Conservation (phyloP, 345 rosid genomes). For the Hypericum androsaemum region DNA sequence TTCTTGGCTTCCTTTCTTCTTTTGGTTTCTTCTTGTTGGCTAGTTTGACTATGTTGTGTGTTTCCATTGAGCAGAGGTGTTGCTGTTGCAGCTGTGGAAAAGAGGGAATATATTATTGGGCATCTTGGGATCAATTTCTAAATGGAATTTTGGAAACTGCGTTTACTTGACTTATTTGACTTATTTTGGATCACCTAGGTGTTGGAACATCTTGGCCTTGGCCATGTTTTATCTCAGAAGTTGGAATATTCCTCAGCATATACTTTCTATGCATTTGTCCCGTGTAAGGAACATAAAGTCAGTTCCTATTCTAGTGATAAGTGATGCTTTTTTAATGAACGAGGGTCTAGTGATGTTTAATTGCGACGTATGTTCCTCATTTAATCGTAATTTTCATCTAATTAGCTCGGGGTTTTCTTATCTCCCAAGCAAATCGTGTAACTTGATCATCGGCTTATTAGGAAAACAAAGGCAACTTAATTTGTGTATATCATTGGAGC, state of each 20-base stretch:
- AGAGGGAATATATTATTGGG: conserved; percentile 1
- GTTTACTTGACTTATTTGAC: conserved; percentile 20
- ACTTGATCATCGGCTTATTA: no score
- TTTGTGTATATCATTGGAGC: no score
- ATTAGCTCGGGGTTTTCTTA: no score
- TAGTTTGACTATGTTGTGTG: conserved; percentile 7
- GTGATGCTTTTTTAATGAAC: background rate
- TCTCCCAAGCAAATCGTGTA: no score
- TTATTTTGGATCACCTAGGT: conserved; percentile 12
- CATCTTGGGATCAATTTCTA: conserved; percentile 13
- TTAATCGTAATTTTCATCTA: no score
- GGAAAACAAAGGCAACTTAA: no score
- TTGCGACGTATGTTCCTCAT: no score
- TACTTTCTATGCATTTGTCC: conserved; percentile 25
- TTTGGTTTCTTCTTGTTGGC: background rate
- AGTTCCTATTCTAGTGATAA: conserved; percentile 14
- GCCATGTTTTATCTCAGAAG: conserved; percentile 7
- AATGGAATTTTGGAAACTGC: conserved; percentile 13
- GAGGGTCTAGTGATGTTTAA: no score
- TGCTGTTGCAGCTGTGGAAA: conserved; percentile 9
- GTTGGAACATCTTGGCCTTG: conserved; percentile 12
- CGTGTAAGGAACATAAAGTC: conserved; percentile 17
- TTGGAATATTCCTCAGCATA: conserved; percentile 32
- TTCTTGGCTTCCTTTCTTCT: conserved; percentile 2
- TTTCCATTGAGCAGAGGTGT: conserved; percentile 6